phyloP scores from a whole-genome alignment of 2,329 filamentous ascomycete genomes.

The Cladosporium sp. region DNA sequence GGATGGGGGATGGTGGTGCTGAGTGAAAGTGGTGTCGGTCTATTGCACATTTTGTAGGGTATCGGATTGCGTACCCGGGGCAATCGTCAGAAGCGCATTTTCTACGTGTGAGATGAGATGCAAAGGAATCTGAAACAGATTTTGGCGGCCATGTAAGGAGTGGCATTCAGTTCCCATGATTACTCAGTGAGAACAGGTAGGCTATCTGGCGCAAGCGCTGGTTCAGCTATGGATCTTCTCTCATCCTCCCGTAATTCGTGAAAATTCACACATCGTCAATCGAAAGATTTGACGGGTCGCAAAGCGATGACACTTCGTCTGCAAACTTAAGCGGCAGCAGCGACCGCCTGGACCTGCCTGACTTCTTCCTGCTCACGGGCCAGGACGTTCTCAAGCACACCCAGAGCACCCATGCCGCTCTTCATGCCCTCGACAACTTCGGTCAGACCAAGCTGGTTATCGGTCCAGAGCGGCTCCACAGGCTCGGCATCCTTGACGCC shows the following conservation, averaged over 20 bases:
- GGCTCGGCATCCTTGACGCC: slow-evolving; percentile 62
- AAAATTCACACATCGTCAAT: not conserved
- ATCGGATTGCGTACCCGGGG: too few species aligned
- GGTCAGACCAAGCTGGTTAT: slow-evolving; percentile 76
- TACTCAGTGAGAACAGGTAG: not conserved
- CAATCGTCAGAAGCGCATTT: too few species aligned
- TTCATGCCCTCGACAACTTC: slow-evolving; percentile 60
- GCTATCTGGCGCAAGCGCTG: slow-evolving; percentile 3
- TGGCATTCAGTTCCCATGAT: not conserved
- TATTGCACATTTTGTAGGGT: too few species aligned
- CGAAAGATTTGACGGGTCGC: not conserved
- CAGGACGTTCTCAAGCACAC: slow-evolving; percentile 46
- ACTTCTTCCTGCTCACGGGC: slow-evolving; percentile 44
- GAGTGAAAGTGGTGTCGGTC: too few species aligned
- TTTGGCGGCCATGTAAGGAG: slow-evolving; percentile 2
- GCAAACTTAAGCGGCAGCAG: slow-evolving; percentile 27
- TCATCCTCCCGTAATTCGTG: not conserved
- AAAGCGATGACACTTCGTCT: not conserved
- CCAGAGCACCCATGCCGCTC: slow-evolving; percentile 39
- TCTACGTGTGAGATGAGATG: too few species aligned
- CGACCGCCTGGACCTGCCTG: slow-evolving; percentile 35
- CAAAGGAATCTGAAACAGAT: not conserved
- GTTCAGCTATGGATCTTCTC: not conserved
- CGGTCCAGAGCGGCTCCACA: slow-evolving; percentile 80
- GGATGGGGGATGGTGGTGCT: not conserved